Evolutionary conservation across 1,284 basidiomycete genomes (phyloP).

Genomic region (Cystobasidiaceae sp.): DNA sequence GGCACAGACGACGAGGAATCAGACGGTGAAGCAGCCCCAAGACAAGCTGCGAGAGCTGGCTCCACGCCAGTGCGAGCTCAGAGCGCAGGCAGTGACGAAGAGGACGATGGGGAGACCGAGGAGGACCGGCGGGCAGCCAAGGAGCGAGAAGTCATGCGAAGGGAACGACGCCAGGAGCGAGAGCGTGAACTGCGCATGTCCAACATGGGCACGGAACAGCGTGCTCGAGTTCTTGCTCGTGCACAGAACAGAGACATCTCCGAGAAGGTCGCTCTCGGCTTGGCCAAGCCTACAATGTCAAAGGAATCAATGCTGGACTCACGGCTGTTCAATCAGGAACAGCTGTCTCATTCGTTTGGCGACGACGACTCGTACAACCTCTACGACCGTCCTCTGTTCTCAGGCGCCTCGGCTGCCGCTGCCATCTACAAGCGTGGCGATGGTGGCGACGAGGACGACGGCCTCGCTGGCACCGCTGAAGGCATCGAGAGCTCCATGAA

Average conservation of each 20-base stretch:
- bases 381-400: constrained; percentile 93
- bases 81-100: constrained; percentile 43
- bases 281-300: constrained; percentile 90
- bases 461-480: constrained; percentile 81
- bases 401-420: constrained; percentile 88
- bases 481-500: constrained; percentile 82
- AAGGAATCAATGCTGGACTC: constrained; percentile 97
- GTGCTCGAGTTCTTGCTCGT: constrained; percentile 85
- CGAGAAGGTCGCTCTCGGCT: constrained; percentile 94
- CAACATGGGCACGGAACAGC: constrained; percentile 96
- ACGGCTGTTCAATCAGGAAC: constrained; percentile 93
- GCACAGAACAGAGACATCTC: constrained; percentile 98
- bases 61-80: constrained; percentile 1
- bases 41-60: constrained; percentile 61
- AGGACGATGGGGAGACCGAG: constrained; percentile 53
- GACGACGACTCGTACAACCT: constrained; percentile 89
- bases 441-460: constrained; percentile 72
- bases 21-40: constrained; percentile 65
- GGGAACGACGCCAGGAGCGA: constrained; percentile 85
- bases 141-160: constrained; percentile 82
- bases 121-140: constrained; percentile 79
- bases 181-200: constrained; percentile 98
- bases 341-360: constrained; percentile 70
- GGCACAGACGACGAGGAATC: constrained; percentile 49
- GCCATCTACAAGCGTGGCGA: constrained; percentile 88